Percentiles rank a stretch among this genome's conserved stretches.
phyloP scores from a whole-genome alignment of 2,329 filamentous ascomycete genomes.

The Sporothrix curviconia region DNA sequence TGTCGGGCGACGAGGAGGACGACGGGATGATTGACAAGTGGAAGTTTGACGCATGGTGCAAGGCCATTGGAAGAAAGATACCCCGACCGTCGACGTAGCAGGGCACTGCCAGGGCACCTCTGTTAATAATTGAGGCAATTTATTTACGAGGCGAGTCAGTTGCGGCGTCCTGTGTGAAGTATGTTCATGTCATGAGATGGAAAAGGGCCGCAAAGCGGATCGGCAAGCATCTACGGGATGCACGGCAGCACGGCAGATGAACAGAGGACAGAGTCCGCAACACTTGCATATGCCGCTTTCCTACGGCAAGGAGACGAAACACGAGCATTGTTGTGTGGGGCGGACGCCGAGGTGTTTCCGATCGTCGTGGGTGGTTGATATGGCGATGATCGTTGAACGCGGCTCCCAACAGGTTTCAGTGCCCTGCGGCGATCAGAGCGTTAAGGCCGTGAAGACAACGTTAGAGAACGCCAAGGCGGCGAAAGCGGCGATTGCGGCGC shows the following conservation, averaged over 20 bases:
- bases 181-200: no score
- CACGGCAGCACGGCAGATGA: not conserved
- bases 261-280: no score
- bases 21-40: slow-evolving; percentile 3
- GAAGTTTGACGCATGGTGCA: slow-evolving; percentile 4
- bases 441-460: not conserved
- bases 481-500: not conserved
- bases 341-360: no score
- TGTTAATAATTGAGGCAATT: not conserved
- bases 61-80: not conserved
- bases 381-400: not conserved
- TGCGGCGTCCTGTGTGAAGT: no score
- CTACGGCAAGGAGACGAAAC: no score
- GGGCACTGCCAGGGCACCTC: no score
- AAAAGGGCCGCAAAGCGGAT: not conserved
- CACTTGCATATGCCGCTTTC: no score
- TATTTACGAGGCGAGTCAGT: no score
- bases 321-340: not conserved
- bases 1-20: not conserved
- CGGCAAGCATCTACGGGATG: not conserved
- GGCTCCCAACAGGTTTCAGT: no score
- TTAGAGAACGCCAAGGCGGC: not conserved
- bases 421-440: not conserved
- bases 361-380: no score
- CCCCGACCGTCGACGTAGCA: not conserved